Base-by-base conservation (phyloP, 1,284 basidiomycete species). In the Athelia psychrophila region DNA sequence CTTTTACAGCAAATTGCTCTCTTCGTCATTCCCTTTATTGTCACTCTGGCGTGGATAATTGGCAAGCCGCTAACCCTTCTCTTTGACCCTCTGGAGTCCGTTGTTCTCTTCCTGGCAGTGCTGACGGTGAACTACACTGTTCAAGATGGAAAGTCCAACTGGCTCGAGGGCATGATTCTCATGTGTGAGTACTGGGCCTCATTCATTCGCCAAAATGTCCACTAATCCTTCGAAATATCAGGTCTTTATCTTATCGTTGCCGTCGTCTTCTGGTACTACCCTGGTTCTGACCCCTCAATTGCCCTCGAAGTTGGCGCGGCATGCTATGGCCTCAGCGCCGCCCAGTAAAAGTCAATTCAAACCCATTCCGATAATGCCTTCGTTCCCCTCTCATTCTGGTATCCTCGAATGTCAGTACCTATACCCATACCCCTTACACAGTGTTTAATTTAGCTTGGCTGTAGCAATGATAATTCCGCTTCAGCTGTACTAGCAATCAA, bases 21-120 rank as follows among this genome's bases (percentile, higher is more conserved):
- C 23, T 91, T 95, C 59, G 87, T 96, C 52, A 86, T 95, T 53
- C 94, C 94, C 72, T 77, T 80, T 52, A 83, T 83, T 63, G 75
- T 86, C 35, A 71, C 77, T 5, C 68, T 86, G 13, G 88, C 76
- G 6, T 92, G 89, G 89, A 75, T 79, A 19, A 68, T 86, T 36
- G 74, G 77, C 42, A 89, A 86, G 59, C 89, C 90, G 0, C 64
- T 92, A 48, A 81, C 83, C 2, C 68, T 92, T 3, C 71, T 92
- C 24, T 91, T 93, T 62, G 91, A 93, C 62, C 87, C 89, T 0
- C 91, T 90, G 60, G 86, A 93, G 67, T 88, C 87, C 8, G 73
- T 88, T 38, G 79, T 81, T 45, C 58, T 73, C 2, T 72, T 84
- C 59, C 70, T 88, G 44, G 74, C 81, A 77, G 79, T 88, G 18